phyloP scores from a whole-genome alignment of 2,329 filamentous ascomycete genomes.

The Pyricularia pennisetigena region DNA sequence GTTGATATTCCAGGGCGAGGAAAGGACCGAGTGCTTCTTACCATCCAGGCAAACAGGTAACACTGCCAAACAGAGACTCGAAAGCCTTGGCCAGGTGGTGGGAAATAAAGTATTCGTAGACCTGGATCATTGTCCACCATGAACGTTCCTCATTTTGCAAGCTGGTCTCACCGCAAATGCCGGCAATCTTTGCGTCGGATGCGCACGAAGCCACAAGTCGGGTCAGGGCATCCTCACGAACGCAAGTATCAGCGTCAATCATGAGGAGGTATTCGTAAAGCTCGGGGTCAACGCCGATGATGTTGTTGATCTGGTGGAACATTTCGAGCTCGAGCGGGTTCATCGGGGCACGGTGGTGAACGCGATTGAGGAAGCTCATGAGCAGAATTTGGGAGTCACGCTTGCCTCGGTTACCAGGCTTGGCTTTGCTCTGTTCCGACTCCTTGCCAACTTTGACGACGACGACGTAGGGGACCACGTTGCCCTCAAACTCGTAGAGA shows the following conservation, averaged over 20 bases:
- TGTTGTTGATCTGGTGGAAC: constrained; percentile 97
- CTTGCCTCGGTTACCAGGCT: constrained; percentile 97
- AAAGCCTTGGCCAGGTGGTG: constrained; percentile 96
- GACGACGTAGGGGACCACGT: constrained; percentile 92
- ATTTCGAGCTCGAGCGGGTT: constrained; percentile 94
- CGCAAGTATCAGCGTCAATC: constrained; percentile 95
- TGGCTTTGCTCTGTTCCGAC: constrained; percentile 80
- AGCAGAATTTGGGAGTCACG: constrained; percentile 97
- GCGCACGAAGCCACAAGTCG: constrained; percentile 89
- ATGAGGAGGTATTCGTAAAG: constrained; percentile 97
- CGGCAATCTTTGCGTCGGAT: constrained; percentile 87
- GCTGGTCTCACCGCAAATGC: constrained; percentile 87
- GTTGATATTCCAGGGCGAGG: neutral
- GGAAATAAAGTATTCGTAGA: constrained; percentile 99
- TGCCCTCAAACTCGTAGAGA: constrained; percentile 94
- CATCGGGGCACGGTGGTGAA: constrained; percentile 96
- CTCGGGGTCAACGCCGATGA: constrained; percentile 95
- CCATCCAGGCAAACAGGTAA: constrained; percentile 98
- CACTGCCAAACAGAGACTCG: constrained; percentile 93
- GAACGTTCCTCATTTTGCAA: constrained; percentile 89
- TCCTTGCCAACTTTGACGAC: constrained; percentile 96
- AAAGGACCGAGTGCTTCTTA: constrained; percentile 34
- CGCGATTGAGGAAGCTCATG: constrained; percentile 98
- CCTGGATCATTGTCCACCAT: constrained; percentile 97
- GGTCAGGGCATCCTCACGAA: constrained; percentile 79